Base-by-base conservation (phyloP, 2,329 filamentous ascomycete genomes). In the Exophiala oligosperma region DNA sequence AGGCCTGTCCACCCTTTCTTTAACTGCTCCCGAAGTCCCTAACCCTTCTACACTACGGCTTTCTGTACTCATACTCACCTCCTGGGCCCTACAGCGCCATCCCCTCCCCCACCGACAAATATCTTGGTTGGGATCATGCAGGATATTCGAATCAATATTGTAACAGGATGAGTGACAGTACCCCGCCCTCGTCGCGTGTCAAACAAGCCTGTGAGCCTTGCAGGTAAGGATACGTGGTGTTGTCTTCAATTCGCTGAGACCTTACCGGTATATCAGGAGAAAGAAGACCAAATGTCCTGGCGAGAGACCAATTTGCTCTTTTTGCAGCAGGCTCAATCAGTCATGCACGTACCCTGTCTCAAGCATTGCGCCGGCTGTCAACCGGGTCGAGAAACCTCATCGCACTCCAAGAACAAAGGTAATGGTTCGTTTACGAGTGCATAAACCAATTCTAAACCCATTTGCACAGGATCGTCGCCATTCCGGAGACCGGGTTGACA, bases 221-320 rank as follows among this genome's bases (percentile, higher is more conserved):
- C 69, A 72, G 74, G 74, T 75, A 41, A 35, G 32, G 4, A 8
- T 35, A 35, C 32, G 8, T 35, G 32, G 32, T 35, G 32, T 8
- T 35, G 49, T 52, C 68, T 47, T 68, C 32, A 35, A 35, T 8
- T 35, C 7, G 32, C 32, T 35, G 32, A 35, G 32, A 35, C 9
- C 9, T 8, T 35, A 11, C 32, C 4, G 6, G 32, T 11, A 9
- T 11, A 35, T 9, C 54, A 81, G 79, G 57, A 74, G 79, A 43
- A 82, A 81, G 67, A 82, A 82, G 66, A 76, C 77, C 29, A 75
- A 75, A 68, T 82, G 79, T 59, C 77, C 78, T 1, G 79, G 79
- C 7, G 79, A 81, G 63, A 74, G 77, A 56, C 79, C 79, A 0
- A 64, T 72, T 0, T 82, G 79, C 64, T 80, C 79, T 1, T 73